Base-by-base conservation (phyloP, 371 early-diverging fungal genomes). In the Dinochytrium kinnereticum region DNA sequence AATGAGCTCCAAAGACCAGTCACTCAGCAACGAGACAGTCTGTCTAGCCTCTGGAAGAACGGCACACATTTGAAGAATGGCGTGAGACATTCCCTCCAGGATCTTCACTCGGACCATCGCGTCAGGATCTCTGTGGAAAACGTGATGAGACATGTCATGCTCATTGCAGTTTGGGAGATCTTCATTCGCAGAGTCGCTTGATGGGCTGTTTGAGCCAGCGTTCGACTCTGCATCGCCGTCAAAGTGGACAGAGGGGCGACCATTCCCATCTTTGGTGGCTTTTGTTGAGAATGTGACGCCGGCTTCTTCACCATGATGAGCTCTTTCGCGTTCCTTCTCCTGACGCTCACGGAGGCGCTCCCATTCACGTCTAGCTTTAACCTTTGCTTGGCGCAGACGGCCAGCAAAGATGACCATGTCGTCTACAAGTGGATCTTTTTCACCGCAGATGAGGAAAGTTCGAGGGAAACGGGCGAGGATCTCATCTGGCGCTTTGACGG, bases 381-480 rank as follows among this genome's bases (percentile, higher is more conserved):
- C 36, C 59, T 83, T 82, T 72, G 93, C 93, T 38, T 90, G 89
- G 53, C 97, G 91, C 40, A 97, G 82, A 17, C 95, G 89, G 5
- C 92, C 95, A 21, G 95, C 96, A 79, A 97, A 92, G 28, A 97
- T 85, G 19, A 97, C 91, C 0, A 97, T 93, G 79, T 98, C 98
- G 79, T 98, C 98, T 0, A 97, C 94, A 30, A 98, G 86, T 0
- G 98, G 98, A 80, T 98, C 98, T 72, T 93, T 94, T 75, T 97
- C 98, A 61, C 98, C 98, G 71, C 93, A 93, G 50, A 97, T 86
- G 76, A 97, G 88, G 76, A 92, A 96, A 0, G 93, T 92, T 24
- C 91, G 90, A 5, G 98, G 98, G 79, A 96, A 97, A 51, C 92
- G 88, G 0, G 94, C 95, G 53, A 98, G 80, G 31, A 97, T 70